These are phyloP conservation scores for Copromyces sp. DNA, from an alignment of 495 filamentous ascomycete species.

Conservation along the genomic window DNA sequence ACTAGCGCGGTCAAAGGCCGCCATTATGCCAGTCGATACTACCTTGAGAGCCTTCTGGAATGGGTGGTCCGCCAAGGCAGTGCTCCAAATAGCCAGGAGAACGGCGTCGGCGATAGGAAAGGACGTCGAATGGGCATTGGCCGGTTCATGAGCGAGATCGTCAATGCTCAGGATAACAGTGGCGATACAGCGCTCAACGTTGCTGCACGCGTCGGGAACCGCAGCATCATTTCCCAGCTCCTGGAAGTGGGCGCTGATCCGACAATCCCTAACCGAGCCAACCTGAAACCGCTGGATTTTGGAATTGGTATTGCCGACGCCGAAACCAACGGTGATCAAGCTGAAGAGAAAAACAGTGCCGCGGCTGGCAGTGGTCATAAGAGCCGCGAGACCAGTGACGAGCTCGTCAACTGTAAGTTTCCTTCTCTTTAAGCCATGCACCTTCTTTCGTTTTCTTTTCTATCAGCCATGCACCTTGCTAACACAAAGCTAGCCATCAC, in stretches of 20 bases:
- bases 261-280: conserved; percentile 77
- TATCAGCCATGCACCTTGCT: background rate
- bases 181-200: conserved; percentile 93
- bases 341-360: conserved; percentile 18
- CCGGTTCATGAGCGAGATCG: conserved; percentile 89
- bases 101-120: conserved; percentile 16
- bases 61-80: conserved; percentile 84
- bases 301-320: conserved; percentile 59
- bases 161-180: conserved; percentile 82
- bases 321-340: conserved; percentile 33
- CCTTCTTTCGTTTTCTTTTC: background rate
- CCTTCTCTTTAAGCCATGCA: too few species aligned
- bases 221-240: conserved; percentile 83
- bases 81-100: conserved; percentile 47
- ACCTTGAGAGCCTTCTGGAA: conserved; percentile 84
- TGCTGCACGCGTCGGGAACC: conserved; percentile 80
- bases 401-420: conserved; percentile 58
- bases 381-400: conserved; percentile 51
- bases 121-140: conserved; percentile 65
- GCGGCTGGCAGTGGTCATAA: conserved; percentile 31
- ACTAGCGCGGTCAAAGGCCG: conserved; percentile 88
- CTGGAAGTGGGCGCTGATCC: conserved; percentile 89
- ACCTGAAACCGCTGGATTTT: conserved; percentile 79
- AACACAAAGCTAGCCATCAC: conserved; percentile 51
- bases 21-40: conserved; percentile 75